phyloP scores from a whole-genome alignment of 495 filamentous ascomycete genomes.

The Xanthoparmelia taractica region DNA sequence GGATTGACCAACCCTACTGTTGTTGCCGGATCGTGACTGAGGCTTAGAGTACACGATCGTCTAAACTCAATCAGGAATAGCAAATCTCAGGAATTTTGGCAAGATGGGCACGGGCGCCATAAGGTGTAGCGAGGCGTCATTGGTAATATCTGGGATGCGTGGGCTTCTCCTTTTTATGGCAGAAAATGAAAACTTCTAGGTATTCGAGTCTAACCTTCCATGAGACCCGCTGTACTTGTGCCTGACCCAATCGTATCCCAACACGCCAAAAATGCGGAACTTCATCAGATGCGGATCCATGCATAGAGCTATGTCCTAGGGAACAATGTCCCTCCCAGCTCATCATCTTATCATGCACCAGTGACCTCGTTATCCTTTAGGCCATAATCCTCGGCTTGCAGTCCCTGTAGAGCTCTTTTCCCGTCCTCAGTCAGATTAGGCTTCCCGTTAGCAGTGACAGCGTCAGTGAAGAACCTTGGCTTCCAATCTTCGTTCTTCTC shows the following conservation, averaged over 20 bases:
- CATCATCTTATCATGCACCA: slow-evolving; percentile 20
- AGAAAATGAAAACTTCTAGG: too few species aligned
- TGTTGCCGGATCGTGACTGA: background rate
- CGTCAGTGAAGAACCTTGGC: slow-evolving; percentile 82
- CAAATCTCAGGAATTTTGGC: background rate
- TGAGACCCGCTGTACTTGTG: background rate
- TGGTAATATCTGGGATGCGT: background rate
- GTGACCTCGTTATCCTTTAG: slow-evolving; percentile 42
- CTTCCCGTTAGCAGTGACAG: slow-evolving; percentile 63
- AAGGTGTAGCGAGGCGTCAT: background rate
- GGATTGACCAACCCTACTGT: background rate
- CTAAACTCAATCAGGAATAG: background rate
- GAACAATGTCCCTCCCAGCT: background rate
- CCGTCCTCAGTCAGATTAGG: slow-evolving; percentile 77
- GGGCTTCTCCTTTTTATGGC: background rate
- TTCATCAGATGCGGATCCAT: slow-evolving; percentile 2
- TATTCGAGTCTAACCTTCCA: too few species aligned
- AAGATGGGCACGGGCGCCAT: background rate
- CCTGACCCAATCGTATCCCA: background rate
- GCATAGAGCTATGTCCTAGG: background rate
- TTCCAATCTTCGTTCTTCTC: slow-evolving; percentile 59
- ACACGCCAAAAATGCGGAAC: slow-evolving; percentile 1
- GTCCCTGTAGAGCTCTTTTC: slow-evolving; percentile 55
- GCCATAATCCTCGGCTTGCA: slow-evolving; percentile 55
- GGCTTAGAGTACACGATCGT: too few species aligned